Evolutionary conservation across 331 rosid genomes (phyloP), one percentile per base, ranked within the genome.

Genomic region (Phaseolus coccineus): DNA sequence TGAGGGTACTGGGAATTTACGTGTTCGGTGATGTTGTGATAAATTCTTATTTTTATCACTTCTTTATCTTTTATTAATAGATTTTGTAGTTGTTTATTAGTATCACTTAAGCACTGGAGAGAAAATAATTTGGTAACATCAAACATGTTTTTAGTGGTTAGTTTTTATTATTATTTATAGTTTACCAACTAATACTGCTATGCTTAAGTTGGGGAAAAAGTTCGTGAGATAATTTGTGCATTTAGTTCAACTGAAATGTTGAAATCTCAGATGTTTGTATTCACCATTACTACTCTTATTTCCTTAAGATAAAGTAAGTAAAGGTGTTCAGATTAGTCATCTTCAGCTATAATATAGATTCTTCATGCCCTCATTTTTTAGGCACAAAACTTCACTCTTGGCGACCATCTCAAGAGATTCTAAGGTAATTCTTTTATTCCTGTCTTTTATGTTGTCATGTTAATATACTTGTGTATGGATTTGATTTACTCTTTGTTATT

Each of bases 401-500:
- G 94, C 80, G 82, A 85, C 92, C 61, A 80, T 92, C 74, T 86
- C 98, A n/a, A 86, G 85, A 85, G 94, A 92, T 82, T 92, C 97
- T 3, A 94, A 89, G 98, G 97, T 90, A 69, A 57, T 57, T 56
- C 64, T 16, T 48, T 25, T 24, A 30, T 79, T 79, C 71, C 27
- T 61, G n/a, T 52, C 69, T 55, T 37, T 68, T 67, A 40, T 65
- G 63, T 12, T 56, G 69, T 74, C 53, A 8, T 57, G 50, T 73
- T 69, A 66, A 71, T 71, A 63, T 79, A 44, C 67, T 40, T 71
- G 73, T 59, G 44, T 25, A 15, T 59, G 9, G 3, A 72, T 56
- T 25, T 69, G 4, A 22, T 24, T 77, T 61, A 27, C 19, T 63
- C 46, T 9, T 52, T 4, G 7, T 64, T 73, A 71, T 11, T 65